phyloP scores from a whole-genome alignment of 192 early-diverging fungal genomes.

The Coemansia sp. region DNA sequence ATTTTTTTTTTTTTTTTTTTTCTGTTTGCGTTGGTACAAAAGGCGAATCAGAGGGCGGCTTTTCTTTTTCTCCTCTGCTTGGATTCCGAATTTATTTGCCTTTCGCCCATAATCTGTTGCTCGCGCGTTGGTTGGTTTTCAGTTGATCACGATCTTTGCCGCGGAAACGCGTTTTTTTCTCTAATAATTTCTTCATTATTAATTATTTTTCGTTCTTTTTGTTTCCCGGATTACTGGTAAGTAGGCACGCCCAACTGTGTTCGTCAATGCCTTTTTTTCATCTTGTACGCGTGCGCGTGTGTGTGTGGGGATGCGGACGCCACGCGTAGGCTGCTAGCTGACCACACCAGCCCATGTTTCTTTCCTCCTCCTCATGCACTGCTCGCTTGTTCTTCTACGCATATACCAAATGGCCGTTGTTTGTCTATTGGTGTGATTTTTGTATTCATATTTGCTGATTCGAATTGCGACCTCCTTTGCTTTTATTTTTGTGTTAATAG shows the following conservation, averaged over 20 bases:
- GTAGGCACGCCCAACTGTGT: not conserved
- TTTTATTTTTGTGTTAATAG: constrained; percentile 1
- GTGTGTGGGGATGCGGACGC: not conserved
- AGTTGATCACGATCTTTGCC: not conserved
- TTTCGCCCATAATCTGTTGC: not conserved
- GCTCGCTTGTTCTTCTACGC: not conserved
- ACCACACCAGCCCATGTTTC: not conserved
- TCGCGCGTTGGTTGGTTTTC: not conserved
- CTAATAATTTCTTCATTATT: not conserved
- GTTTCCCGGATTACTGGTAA: constrained; percentile 4
- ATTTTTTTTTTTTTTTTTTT: not conserved
- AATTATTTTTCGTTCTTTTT: not conserved
- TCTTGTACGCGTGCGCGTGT: too few species aligned
- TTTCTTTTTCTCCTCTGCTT: not conserved
- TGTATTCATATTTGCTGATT: not conserved
- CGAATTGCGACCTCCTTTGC: too few species aligned
- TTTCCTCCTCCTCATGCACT: too few species aligned
- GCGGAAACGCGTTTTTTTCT: constrained; percentile 10
- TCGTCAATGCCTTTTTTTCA: not conserved
- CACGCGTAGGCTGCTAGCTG: not conserved
- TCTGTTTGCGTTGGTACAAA: not conserved
- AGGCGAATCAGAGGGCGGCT: not conserved
- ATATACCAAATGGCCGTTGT: not conserved
- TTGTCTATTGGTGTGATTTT: not conserved
- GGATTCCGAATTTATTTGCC: not conserved